phyloP scores from a whole-genome alignment of 2,329 filamentous ascomycete genomes.

The Sporothrix brasiliensis region DNA sequence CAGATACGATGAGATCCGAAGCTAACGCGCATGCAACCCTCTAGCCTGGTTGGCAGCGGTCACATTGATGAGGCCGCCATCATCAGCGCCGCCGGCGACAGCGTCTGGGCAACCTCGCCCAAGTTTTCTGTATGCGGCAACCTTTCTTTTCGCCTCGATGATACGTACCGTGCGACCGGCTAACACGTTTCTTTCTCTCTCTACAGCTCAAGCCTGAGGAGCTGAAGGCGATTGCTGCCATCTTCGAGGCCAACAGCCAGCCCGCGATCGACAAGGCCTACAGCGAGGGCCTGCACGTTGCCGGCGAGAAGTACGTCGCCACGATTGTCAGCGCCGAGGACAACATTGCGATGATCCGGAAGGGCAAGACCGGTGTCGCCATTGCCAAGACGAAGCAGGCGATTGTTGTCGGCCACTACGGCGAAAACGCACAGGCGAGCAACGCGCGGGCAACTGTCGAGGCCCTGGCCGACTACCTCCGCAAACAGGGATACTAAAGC shows the following conservation, averaged over 20 bases:
- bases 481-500: slow-evolving; percentile 72
- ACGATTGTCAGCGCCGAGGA: slow-evolving; percentile 68
- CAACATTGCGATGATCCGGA: slow-evolving; percentile 33
- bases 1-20: neutral
- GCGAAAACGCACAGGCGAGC: slow-evolving; percentile 71
- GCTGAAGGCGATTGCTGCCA: slow-evolving; percentile 60
- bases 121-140: slow-evolving; percentile 68
- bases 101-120: slow-evolving; percentile 71
- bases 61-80: slow-evolving; percentile 85
- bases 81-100: slow-evolving; percentile 78
- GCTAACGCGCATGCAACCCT: slow-evolving; percentile 26
- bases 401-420: slow-evolving; percentile 86
- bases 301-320: slow-evolving; percentile 76
- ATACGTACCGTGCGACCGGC: neutral
- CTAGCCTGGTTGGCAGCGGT: slow-evolving; percentile 76
- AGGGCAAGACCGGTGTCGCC: slow-evolving; percentile 75
- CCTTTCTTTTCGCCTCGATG: neutral
- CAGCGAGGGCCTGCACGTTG: slow-evolving; percentile 73
- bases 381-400: slow-evolving; percentile 87
- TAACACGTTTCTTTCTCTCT: neutral
- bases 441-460: slow-evolving; percentile 79
- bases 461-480: slow-evolving; percentile 83
- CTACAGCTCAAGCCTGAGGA: slow-evolving; percentile 60
- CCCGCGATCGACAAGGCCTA: slow-evolving; percentile 67
- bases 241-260: slow-evolving; percentile 49